These are phyloP conservation scores for Vanrija sp. DNA, from an alignment of 1,284 basidiomycete genomes.

Conservation along the genomic window DNA sequence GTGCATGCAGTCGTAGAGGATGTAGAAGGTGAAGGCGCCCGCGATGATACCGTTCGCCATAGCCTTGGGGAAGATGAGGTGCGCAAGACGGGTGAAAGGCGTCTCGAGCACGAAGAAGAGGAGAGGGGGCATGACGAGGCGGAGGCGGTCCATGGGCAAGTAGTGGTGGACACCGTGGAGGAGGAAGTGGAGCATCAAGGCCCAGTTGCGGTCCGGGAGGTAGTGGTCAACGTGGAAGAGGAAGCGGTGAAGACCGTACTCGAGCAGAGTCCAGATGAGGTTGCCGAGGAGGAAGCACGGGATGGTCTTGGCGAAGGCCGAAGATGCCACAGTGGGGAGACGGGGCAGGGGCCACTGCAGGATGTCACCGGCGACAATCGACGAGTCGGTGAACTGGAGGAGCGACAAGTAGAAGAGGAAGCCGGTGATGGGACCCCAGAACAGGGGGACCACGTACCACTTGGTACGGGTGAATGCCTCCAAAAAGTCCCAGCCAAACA, in stretches of 20 bases:
- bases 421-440: conserved; percentile 85
- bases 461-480: conserved; percentile 85
- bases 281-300: conserved; percentile 75
- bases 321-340: conserved; percentile 27
- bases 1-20: conserved; percentile 87
- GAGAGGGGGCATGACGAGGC: conserved; percentile 94
- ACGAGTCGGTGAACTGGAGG: conserved; percentile 66
- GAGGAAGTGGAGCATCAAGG: conserved; percentile 85
- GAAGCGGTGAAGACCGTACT: conserved; percentile 95
- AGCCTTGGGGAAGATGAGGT: conserved; percentile 74
- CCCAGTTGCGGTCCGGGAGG: conserved; percentile 77
- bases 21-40: conserved; percentile 85
- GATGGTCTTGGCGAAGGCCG: conserved; percentile 51
- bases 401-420: conserved; percentile 78
- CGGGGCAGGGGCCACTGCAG: conserved; percentile 27
- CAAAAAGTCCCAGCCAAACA: conserved; percentile 78
- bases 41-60: conserved; percentile 91
- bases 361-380: conserved; percentile 32
- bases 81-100: conserved; percentile 85
- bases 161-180: conserved; percentile 98
- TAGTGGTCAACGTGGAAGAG: conserved; percentile 93
- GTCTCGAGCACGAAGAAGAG: conserved; percentile 74
- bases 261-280: conserved; percentile 90
- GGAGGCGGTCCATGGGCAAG: conserved; percentile 89
- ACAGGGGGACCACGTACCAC: conserved; percentile 89